A percentile compares a stretch with the other conserved stretches of the same genome.
phyloP scores from a whole-genome alignment of 176 grass and related monocot species.

The Oryza australiensis region DNA sequence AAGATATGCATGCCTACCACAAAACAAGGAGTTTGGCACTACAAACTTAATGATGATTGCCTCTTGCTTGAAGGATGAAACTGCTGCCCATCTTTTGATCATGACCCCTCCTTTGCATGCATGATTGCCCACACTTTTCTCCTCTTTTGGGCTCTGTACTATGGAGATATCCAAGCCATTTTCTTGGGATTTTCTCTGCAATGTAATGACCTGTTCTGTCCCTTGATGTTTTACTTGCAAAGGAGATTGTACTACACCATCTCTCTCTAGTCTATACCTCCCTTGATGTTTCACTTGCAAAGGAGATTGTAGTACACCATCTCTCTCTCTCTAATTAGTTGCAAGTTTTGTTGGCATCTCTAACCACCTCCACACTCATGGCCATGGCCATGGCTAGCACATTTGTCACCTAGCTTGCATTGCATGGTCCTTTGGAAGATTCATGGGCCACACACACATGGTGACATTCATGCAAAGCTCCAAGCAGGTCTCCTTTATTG shows the following conservation, averaged over 20 bases:
- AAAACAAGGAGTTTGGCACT: background rate
- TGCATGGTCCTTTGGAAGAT: constrained; percentile 57
- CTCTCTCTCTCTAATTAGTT: constrained; percentile 32
- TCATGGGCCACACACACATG: constrained; percentile 42
- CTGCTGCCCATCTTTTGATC: constrained; percentile 36
- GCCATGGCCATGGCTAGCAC: constrained; percentile 27
- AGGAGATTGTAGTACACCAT: background rate
- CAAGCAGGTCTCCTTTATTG: constrained; percentile 46
- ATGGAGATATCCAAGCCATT: constrained; percentile 22
- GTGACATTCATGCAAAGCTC: constrained; percentile 25
- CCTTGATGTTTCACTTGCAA: background rate
- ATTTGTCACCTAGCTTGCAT: constrained; percentile 40
- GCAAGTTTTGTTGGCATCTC: constrained; percentile 45
- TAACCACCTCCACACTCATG: constrained; percentile 37
- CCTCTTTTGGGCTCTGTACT: constrained; percentile 39
- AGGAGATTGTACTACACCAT: background rate
- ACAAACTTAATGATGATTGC: constrained; percentile 47
- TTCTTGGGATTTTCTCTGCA: background rate
- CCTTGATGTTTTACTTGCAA: background rate
- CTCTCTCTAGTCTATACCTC: background rate
- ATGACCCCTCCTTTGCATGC: constrained; percentile 25
- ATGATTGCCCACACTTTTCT: constrained; percentile 43
- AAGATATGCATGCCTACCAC: constrained; percentile 34
- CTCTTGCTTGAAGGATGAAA: constrained; percentile 44
- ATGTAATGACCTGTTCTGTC: background rate